These are phyloP conservation scores for Luffa acutangula DNA, from an alignment of 306 rosid genomes.

Conservation along the genomic window DNA sequence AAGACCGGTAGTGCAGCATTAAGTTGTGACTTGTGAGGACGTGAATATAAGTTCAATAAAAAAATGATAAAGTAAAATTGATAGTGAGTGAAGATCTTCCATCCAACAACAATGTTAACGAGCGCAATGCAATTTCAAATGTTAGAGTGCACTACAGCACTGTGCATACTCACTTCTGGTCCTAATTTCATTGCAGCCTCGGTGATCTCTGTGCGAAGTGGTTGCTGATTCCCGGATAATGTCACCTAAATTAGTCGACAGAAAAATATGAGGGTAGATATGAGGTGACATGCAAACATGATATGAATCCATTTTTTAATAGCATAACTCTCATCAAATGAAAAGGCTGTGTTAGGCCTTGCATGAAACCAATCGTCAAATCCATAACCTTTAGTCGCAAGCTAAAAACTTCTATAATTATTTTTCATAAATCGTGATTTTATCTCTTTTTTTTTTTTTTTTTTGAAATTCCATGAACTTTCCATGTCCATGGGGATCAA, in stretches of 20 bases:
- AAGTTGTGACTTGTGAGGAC: not conserved
- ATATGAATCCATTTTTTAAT: not conserved
- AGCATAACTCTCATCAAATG: not conserved
- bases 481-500: not conserved
- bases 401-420: not conserved
- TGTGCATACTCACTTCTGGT: slow-evolving; percentile 46
- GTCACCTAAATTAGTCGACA: slow-evolving; percentile 46
- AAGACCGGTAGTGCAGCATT: not conserved
- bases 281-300: not conserved
- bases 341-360: not conserved
- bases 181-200: slow-evolving; percentile 93
- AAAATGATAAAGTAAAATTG: not conserved
- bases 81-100: no score
- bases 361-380: not conserved
- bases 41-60: not conserved
- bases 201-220: slow-evolving; percentile 63
- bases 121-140: not conserved
- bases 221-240: slow-evolving; percentile 76
- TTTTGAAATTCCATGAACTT: not conserved
- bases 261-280: not conserved
- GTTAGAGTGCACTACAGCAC: not conserved
- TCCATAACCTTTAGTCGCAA: not conserved
- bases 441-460: not conserved
- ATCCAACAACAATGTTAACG: no score
- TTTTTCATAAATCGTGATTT: not conserved